Percentiles rank a stretch among this genome's conserved stretches.
Evolutionary conservation across 2,329 filamentous ascomycete species (phyloP).

Genomic region (Xylariaceae sp.): DNA sequence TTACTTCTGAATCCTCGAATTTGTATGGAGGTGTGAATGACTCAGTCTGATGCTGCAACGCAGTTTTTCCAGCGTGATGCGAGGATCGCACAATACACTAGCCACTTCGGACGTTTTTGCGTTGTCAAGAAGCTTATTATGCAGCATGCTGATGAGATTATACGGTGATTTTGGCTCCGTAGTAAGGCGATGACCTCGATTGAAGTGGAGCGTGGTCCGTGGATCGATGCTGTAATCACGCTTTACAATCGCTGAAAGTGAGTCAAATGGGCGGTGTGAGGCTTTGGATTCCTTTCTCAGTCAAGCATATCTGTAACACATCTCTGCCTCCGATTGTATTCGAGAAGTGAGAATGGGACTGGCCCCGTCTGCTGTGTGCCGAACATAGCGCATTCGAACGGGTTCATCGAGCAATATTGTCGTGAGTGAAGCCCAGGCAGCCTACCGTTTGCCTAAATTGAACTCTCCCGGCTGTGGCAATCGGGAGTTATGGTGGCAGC

Average conservation of each 20-base stretch:
- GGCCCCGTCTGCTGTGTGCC: neutral
- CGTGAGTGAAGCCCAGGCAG: neutral
- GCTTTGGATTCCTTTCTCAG: neutral
- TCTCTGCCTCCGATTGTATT: neutral
- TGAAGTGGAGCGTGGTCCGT: neutral
- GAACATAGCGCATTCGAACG: neutral
- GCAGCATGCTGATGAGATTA: neutral
- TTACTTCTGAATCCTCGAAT: neutral
- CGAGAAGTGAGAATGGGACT: neutral
- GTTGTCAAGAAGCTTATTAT: neutral
- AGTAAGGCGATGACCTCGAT: neutral
- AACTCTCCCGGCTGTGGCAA: neutral
- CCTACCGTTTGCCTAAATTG: neutral
- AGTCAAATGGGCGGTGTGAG: neutral
- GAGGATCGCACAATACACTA: neutral
- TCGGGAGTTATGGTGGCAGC: neutral
- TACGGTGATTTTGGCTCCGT: neutral
- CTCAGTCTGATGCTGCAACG: neutral
- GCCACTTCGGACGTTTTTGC: neutral
- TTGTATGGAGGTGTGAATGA: neutral
- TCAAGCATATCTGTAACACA: neutral
- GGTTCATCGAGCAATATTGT: neutral
- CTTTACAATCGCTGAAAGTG: neutral
- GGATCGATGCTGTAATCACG: neutral
- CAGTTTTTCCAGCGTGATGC: neutral